Base-by-base conservation (phyloP, 805 yeast genomes). In the Sporopachydermia lactativora region DNA sequence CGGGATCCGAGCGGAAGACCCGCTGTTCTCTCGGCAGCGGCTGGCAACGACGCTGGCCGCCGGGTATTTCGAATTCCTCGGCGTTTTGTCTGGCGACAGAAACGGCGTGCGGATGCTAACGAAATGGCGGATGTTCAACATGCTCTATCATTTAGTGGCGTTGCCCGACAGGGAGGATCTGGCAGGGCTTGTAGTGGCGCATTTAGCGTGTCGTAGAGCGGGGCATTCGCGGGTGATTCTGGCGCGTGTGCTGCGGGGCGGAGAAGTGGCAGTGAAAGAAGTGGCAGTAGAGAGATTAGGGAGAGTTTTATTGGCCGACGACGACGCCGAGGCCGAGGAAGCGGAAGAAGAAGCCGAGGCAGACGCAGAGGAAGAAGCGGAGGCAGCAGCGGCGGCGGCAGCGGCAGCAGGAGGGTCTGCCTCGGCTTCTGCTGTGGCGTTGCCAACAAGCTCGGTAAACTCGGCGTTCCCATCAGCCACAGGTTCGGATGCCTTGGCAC, bases 61-160 rank as follows among this genome's bases (percentile, higher is more conserved):
- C 43, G 96, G 96, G 0, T 89, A 88, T 54, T 71, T 92, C 46
- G 70, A 73, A 43, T 71, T 89, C 52, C 58, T 92, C 6, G 96
- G 96, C 0, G 75, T 77, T 0, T 58, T 92, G 14, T 73, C 86
- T 3, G 59, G 68, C 2, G 66, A 71, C 34, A 53, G 60, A 0
- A 65, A 70, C 38, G 98, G 98, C 1, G 57, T 82, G 17, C 65
- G 65, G 36, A 64, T 89, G 48, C 54, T 92, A 43, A 81, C 76
- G 39, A 76, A 81, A 45, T 83, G 95, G 92, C 81, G 86, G 49
- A 69, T 89, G 44, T 83, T 84, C 58, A 86, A 79, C 43, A 76
- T 83, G 59, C 64, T 86, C 40, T 78, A 81, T 49, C 83, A 83
- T 49, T 71, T 86, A 41, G 66, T 81, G 14, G 69, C 69, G 31